These are phyloP conservation scores for Cryphonectria naterciae DNA, from an alignment of 2,329 filamentous ascomycete species.

Conservation along the genomic window DNA sequence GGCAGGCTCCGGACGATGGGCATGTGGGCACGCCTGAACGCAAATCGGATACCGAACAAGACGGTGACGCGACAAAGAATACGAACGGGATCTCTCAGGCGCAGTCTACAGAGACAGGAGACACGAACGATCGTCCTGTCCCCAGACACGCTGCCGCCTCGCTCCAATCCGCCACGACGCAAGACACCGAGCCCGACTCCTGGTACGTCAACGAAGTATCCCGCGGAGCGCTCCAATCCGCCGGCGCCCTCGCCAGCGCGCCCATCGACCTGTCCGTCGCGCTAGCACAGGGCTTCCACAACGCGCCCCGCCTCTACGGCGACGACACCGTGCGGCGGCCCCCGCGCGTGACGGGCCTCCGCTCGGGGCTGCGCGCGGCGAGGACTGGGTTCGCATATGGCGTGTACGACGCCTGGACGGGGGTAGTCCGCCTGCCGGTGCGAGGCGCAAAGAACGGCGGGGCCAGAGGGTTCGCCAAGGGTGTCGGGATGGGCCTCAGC, in stretches of 20 bases:
- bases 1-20: conserved; percentile 31
- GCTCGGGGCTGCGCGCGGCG: conserved; percentile 65
- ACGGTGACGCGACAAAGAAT: conserved; percentile 16
- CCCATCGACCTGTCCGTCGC: conserved; percentile 66
- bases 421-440: conserved; percentile 63
- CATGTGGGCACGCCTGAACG: conserved; percentile 18
- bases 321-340: conserved; percentile 70
- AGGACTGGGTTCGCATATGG: conserved; percentile 65
- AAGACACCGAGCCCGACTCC: conserved; percentile 38
- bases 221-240: conserved; percentile 55
- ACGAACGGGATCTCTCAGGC: conserved; percentile 11
- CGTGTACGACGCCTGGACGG: conserved; percentile 67
- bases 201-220: conserved; percentile 56
- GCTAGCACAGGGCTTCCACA: conserved; percentile 71
- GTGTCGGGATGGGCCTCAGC: conserved; percentile 65
- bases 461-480: conserved; percentile 50
- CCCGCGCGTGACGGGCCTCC: conserved; percentile 65
- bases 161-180: conserved; percentile 34
- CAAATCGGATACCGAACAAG: conserved; percentile 7
- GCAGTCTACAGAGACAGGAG: conserved; percentile 31
- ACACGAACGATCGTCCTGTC: conserved; percentile 22
- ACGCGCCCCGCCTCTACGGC: conserved; percentile 70
- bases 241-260: conserved; percentile 55
- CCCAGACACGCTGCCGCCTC: conserved; percentile 28
- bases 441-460: conserved; percentile 61